Conservation (phyloP, 768 basidiomycete genomes). For the Saitozyma sp. region DNA sequence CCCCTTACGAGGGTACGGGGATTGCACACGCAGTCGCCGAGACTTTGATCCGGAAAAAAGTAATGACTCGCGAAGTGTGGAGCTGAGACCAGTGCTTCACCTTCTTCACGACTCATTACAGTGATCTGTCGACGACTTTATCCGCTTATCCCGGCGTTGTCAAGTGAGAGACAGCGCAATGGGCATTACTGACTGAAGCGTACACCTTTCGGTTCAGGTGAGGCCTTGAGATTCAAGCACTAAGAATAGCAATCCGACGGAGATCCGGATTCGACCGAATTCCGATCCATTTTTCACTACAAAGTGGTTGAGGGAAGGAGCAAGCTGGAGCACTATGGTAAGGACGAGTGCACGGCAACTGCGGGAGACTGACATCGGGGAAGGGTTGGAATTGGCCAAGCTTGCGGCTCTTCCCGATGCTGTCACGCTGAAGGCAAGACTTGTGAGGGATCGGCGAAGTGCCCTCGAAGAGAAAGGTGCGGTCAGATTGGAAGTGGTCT, state of each 20-base stretch:
- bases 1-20: constrained; percentile 69
- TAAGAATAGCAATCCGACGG: constrained; percentile 14
- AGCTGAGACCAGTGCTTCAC: constrained; percentile 65
- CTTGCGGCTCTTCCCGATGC: constrained; percentile 84
- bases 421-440: constrained; percentile 65
- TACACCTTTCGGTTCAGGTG: constrained; percentile 81
- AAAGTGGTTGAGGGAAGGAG: constrained; percentile 48
- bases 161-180: constrained; percentile 59
- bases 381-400: constrained; percentile 84
- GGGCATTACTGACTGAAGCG: constrained; percentile 55
- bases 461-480: constrained; percentile 54
- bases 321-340: constrained; percentile 48
- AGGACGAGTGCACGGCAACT: constrained; percentile 1
- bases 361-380: neutral
- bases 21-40: constrained; percentile 55
- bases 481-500: constrained; percentile 30
- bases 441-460: constrained; percentile 63
- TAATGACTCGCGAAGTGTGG: constrained; percentile 42
- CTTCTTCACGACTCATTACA: constrained; percentile 93
- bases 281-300: constrained; percentile 48
- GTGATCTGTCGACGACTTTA: constrained; percentile 74
- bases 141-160: constrained; percentile 74
- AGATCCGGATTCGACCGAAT: constrained; percentile 20
- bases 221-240: constrained; percentile 11
- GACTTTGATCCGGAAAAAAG: constrained; percentile 65